These are phyloP conservation scores for Acer yangbiense DNA, from an alignment of 345 rosid genomes.

Conservation along the genomic window DNA sequence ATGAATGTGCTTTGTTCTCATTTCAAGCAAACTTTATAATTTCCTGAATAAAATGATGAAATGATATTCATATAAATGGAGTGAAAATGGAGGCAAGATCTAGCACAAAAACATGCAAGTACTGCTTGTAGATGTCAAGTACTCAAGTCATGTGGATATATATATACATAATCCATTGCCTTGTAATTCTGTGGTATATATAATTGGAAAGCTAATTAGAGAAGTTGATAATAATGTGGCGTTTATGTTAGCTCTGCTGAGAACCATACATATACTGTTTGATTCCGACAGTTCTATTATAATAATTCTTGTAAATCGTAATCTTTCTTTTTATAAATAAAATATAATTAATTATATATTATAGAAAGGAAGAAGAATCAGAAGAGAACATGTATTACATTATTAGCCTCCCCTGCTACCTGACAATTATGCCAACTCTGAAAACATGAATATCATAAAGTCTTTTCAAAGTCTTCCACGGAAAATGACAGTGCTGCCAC, in stretches of 20 bases:
- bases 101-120: too few relatives aligned
- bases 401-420: neutral
- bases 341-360: too few relatives aligned
- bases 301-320: too few relatives aligned
- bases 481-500: slow-evolving; percentile 3
- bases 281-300: too few relatives aligned
- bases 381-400: neutral
- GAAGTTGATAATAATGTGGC: neutral
- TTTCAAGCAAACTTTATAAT: slow-evolving; percentile 19
- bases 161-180: too few relatives aligned
- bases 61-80: too few relatives aligned
- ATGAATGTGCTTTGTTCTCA: slow-evolving; percentile 6
- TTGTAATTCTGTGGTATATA: too few relatives aligned
- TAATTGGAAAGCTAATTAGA: neutral
- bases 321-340: too few relatives aligned
- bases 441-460: neutral
- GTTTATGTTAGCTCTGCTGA: neutral
- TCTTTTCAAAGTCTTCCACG: neutral
- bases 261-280: too few relatives aligned
- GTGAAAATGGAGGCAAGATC: too few relatives aligned
- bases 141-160: too few relatives aligned
- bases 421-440: slow-evolving; percentile 25
- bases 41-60: too few relatives aligned
- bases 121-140: slow-evolving; percentile 22
- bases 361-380: neutral